These are phyloP conservation scores for Vaccinium vitisidaea DNA, from an alignment of 148 eudicot genomes.

Conservation along the genomic window DNA sequence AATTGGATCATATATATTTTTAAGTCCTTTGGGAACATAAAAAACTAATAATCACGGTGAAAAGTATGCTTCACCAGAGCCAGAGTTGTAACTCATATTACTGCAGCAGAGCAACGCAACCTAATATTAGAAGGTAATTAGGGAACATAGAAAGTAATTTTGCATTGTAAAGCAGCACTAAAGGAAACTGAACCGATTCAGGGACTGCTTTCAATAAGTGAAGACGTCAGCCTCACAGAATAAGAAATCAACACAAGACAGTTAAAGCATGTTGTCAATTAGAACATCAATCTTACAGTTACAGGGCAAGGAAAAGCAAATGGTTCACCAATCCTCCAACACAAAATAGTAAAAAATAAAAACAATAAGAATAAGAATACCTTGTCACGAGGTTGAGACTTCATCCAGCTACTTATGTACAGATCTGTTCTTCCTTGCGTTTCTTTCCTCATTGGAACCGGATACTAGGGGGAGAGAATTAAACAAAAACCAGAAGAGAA, in stretches of 20 bases:
- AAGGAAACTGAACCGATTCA: slow-evolving; percentile 13
- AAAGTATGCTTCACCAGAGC: not conserved
- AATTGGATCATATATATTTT: no score
- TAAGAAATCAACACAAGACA: not conserved
- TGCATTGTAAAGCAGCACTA: slow-evolving; percentile 16
- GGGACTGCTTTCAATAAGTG: not conserved
- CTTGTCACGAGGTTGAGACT: slow-evolving; percentile 91
- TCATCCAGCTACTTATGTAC: slow-evolving; percentile 79
- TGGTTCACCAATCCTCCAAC: slow-evolving; percentile 12
- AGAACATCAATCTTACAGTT: not conserved
- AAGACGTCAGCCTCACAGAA: not conserved
- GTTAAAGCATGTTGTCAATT: not conserved
- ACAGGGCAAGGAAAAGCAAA: not conserved
- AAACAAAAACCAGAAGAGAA: not conserved
- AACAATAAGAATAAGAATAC: slow-evolving; percentile 25
- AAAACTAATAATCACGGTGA: not conserved
- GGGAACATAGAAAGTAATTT: not conserved
- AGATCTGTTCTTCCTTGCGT: slow-evolving; percentile 89
- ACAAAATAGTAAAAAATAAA: not conserved
- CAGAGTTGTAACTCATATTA: not conserved
- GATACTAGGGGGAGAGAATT: slow-evolving; percentile 48
- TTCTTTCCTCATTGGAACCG: slow-evolving; percentile 81
- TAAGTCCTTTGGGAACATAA: not conserved
- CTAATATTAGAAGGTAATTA: not conserved
- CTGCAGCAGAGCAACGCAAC: not conserved